Percentiles rank a stretch among this genome's conserved stretches.
phyloP scores from a whole-genome alignment of 257 asterid genomes.

The Thymus mandschuricus region DNA sequence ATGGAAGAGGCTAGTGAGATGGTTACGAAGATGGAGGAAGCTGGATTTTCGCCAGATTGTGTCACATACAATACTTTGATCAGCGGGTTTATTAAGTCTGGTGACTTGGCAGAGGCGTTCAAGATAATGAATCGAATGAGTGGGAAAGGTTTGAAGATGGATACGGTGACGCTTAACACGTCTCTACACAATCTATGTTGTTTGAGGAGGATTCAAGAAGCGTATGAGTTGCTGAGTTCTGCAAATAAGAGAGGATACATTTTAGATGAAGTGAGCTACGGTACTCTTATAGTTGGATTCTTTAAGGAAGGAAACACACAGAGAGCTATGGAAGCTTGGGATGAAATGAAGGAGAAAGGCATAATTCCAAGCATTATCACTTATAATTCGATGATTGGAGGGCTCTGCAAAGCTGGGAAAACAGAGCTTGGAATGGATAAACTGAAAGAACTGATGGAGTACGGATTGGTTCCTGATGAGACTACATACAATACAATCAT shows the following conservation, averaged over 20 bases:
- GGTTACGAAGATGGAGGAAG: constrained; percentile 58
- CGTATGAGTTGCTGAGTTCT: constrained; percentile 54
- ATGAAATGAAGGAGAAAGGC: constrained; percentile 69
- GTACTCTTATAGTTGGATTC: constrained; percentile 77
- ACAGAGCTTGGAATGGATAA: constrained; percentile 60
- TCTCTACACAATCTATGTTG: constrained; percentile 60
- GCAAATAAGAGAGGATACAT: constrained; percentile 74
- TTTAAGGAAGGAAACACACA: constrained; percentile 60
- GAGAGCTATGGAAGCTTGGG: constrained; percentile 72
- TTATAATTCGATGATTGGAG: constrained; percentile 71
- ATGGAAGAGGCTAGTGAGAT: constrained; percentile 64
- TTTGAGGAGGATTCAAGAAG: constrained; percentile 63
- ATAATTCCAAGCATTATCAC: constrained; percentile 65
- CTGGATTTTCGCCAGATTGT: constrained; percentile 62
- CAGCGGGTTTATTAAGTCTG: constrained; percentile 59
- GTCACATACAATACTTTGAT: constrained; percentile 83
- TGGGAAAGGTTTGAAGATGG: constrained; percentile 77
- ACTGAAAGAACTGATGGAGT: constrained; percentile 69
- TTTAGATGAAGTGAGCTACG: constrained; percentile 84
- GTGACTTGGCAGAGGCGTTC: constrained; percentile 74
- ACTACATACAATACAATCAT: constrained; percentile 80
- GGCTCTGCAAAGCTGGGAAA: constrained; percentile 76
- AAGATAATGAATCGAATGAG: constrained; percentile 64
- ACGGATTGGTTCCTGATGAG: constrained; percentile 77
- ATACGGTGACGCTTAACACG: constrained; percentile 72